Conservation (phyloP, 2,329 filamentous ascomycete genomes). For the Bisporella sp. region DNA sequence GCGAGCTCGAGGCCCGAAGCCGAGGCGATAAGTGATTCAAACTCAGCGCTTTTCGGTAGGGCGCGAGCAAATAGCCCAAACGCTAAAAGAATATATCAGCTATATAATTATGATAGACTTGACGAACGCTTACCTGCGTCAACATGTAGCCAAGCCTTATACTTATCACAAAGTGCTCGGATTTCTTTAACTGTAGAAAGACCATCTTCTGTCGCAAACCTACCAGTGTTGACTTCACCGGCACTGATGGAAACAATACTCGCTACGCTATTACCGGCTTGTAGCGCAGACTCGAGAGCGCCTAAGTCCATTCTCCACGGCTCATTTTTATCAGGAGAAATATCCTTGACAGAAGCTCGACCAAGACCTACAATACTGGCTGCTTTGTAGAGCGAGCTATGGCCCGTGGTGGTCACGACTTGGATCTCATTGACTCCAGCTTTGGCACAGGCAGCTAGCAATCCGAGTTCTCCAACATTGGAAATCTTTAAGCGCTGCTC, state of each 20-base stretch:
- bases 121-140: slow-evolving; percentile 56
- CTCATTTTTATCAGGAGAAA: slow-evolving; percentile 43
- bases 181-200: slow-evolving; percentile 42
- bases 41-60: slow-evolving; percentile 51
- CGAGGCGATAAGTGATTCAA: slow-evolving; percentile 41
- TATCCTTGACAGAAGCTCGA: slow-evolving; percentile 55
- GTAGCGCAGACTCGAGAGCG: slow-evolving; percentile 54
- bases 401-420: slow-evolving; percentile 72
- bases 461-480: slow-evolving; percentile 61
- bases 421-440: slow-evolving; percentile 64
- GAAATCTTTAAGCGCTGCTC: slow-evolving; percentile 27
- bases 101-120: neutral
- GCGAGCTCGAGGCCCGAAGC: slow-evolving; percentile 67
- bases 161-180: slow-evolving; percentile 61
- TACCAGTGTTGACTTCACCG: slow-evolving; percentile 85
- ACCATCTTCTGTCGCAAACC: slow-evolving; percentile 56
- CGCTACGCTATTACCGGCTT: slow-evolving; percentile 42
- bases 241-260: slow-evolving; percentile 76
- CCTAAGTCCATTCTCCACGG: slow-evolving; percentile 66
- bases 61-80: slow-evolving; percentile 77
- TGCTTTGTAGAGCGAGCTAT: slow-evolving; percentile 80
- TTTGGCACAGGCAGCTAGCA: slow-evolving; percentile 57
- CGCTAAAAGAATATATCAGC: slow-evolving; percentile 36
- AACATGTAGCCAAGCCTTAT: slow-evolving; percentile 81
- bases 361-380: slow-evolving; percentile 78